phyloP scores from a whole-genome alignment of 495 filamentous ascomycete species.

The Elaphomyces granulatus region DNA sequence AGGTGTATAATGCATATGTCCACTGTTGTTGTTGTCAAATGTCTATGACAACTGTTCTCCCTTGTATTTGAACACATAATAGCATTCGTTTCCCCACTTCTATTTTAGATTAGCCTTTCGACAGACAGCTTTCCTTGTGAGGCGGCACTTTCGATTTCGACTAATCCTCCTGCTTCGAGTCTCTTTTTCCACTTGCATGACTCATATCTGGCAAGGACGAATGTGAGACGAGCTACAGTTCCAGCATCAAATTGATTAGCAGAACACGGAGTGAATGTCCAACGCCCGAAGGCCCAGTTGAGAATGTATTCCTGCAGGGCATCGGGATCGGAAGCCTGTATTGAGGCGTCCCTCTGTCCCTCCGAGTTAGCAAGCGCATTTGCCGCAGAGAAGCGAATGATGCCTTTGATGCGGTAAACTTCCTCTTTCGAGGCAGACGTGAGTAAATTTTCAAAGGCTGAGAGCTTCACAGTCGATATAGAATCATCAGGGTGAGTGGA shows the following conservation, averaged over 20 bases:
- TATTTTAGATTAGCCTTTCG: slow-evolving; percentile 24
- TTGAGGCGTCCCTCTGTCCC: neutral
- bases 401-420: slow-evolving; percentile 88
- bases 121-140: slow-evolving; percentile 20
- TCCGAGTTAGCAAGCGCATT: slow-evolving; percentile 18
- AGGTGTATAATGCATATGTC: too few species aligned
- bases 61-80: too few species aligned
- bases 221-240: slow-evolving; percentile 55
- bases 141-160: slow-evolving; percentile 29
- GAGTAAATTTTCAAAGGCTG: slow-evolving; percentile 52
- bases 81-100: too few species aligned
- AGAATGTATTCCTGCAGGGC: slow-evolving; percentile 49
- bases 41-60: too few species aligned
- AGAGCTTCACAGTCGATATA: slow-evolving; percentile 40
- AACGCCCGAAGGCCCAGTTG: slow-evolving; percentile 95
- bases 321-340: neutral
- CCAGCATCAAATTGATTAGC: slow-evolving; percentile 20
- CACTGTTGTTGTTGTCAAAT: too few species aligned
- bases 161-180: slow-evolving; percentile 45
- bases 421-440: slow-evolving; percentile 69
- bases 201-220: slow-evolving; percentile 75
- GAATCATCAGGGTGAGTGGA: slow-evolving; percentile 9
- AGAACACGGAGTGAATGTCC: slow-evolving; percentile 62
- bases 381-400: slow-evolving; percentile 43
- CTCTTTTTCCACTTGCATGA: slow-evolving; percentile 81